These are phyloP conservation scores for Trichoderma gamsii DNA, from an alignment of 495 filamentous ascomycete genomes.

Conservation along the genomic window DNA sequence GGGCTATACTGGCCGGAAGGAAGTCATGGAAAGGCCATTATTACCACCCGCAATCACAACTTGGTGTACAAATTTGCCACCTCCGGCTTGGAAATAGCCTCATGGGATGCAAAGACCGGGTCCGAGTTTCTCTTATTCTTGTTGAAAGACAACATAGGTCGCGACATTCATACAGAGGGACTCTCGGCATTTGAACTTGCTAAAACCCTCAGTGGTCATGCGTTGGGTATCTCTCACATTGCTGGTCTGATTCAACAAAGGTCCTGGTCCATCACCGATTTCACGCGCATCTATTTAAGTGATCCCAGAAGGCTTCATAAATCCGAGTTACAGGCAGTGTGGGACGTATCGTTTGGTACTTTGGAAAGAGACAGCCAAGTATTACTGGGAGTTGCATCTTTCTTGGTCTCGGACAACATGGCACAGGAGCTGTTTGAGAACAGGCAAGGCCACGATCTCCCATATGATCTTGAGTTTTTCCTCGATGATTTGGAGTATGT, in stretches of 20 bases:
- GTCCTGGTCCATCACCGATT: not conserved
- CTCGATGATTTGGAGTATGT: constrained; percentile 2
- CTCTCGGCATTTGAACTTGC: constrained; percentile 8
- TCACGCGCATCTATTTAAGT: not conserved
- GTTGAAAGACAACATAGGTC: constrained; percentile 1
- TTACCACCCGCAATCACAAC: constrained; percentile 16
- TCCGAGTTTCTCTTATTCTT: constrained; percentile 15
- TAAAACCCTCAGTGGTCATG: constrained; percentile 12
- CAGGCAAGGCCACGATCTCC: not conserved
- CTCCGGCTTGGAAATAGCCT: constrained; percentile 1
- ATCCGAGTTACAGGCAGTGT: not conserved
- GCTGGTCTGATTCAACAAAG: constrained; percentile 14
- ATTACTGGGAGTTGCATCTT: not conserved
- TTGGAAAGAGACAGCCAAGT: not conserved
- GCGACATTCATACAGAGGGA: not conserved
- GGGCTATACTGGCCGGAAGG: constrained; percentile 17
- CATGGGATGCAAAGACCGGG: constrained; percentile 15
- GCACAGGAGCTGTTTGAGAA: not conserved
- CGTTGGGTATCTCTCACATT: constrained; percentile 15
- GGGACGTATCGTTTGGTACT: not conserved
- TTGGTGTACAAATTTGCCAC: constrained; percentile 10
- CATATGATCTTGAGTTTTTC: not conserved
- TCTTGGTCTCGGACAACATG: not conserved
- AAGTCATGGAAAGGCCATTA: constrained; percentile 11
- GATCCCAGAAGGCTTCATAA: not conserved